phyloP scores from a whole-genome alignment of 176 grass and related monocot genomes.

The Elymus sibiricus region DNA sequence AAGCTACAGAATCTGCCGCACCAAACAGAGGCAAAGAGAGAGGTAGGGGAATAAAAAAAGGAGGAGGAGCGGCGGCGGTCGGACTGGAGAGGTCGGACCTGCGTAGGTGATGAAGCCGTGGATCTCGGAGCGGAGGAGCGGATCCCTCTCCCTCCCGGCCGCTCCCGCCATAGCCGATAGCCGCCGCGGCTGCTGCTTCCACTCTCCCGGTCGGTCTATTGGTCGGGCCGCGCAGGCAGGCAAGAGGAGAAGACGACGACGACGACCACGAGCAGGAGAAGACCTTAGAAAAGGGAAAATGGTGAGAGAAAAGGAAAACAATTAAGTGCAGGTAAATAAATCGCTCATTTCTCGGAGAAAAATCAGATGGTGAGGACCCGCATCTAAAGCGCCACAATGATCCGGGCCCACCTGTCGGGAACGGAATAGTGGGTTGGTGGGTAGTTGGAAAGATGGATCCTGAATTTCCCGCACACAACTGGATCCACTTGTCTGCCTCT shows the following conservation, averaged over 20 bases:
- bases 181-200: not conserved
- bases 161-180: slow-evolving; percentile 28
- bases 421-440: not conserved
- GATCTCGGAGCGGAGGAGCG: slow-evolving; percentile 71
- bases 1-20: slow-evolving; percentile 1
- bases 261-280: not conserved
- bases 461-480: not conserved
- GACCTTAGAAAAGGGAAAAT: slow-evolving; percentile 20
- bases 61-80: not conserved
- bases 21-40: not conserved
- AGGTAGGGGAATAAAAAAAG: not conserved
- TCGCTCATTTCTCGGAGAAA: not conserved
- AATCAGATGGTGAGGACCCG: not conserved
- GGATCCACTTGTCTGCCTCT: not conserved
- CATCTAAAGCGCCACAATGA: not conserved
- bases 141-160: slow-evolving; percentile 11
- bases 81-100: slow-evolving; percentile 38
- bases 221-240: not conserved
- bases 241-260: slow-evolving; percentile 1
- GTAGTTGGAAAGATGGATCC: not conserved
- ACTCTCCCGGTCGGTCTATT: not conserved
- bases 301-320: not conserved
- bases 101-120: slow-evolving; percentile 73
- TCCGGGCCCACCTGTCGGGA: not conserved
- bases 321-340: not conserved